A percentile compares a stretch with the other conserved stretches of the same genome.
Evolutionary conservation across 1,139 yeast species (phyloP).

Genomic region (Candida sp.): DNA sequence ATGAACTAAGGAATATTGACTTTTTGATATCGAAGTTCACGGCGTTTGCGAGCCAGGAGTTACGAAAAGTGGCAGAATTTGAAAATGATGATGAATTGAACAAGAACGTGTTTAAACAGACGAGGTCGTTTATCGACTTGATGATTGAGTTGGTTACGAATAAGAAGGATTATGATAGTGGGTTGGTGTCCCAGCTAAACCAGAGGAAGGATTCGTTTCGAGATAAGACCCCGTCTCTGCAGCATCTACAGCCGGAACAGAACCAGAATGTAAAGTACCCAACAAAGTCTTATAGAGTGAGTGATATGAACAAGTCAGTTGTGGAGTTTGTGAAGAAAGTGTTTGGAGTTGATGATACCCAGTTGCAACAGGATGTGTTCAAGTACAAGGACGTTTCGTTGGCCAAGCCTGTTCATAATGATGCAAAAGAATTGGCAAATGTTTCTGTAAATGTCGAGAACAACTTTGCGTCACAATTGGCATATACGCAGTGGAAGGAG

Average conservation of each 20-base stretch:
- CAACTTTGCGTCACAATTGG: slow-evolving; percentile 38
- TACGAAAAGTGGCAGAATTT: slow-evolving; percentile 49
- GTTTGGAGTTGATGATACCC: slow-evolving; percentile 42
- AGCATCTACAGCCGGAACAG: slow-evolving; percentile 11
- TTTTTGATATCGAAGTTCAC: slow-evolving; percentile 70
- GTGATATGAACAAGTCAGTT: slow-evolving; percentile 51
- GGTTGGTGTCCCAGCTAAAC: slow-evolving; percentile 41
- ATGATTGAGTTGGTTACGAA: slow-evolving; percentile 52
- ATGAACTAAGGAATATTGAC: slow-evolving; percentile 50
- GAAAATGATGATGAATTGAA: slow-evolving; percentile 46
- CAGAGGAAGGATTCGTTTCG: slow-evolving; percentile 27
- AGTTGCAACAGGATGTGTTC: slow-evolving; percentile 55
- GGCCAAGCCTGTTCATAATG: slow-evolving; percentile 48
- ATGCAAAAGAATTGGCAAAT: slow-evolving; percentile 33
- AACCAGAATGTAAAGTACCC: slow-evolving; percentile 25
- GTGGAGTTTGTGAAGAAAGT: slow-evolving; percentile 40
- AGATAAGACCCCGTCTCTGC: slow-evolving; percentile 23
- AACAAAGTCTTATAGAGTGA: slow-evolving; percentile 51
- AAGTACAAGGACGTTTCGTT: slow-evolving; percentile 45
- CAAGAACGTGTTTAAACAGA: slow-evolving; percentile 55
- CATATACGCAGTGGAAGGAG: slow-evolving; percentile 58
- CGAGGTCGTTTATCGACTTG: slow-evolving; percentile 60
- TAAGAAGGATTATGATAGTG: slow-evolving; percentile 44
- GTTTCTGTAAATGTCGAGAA: not conserved
- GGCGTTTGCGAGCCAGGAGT: slow-evolving; percentile 65